Base-by-base conservation (phyloP, 306 rosid genomes). In the Inga laurina region DNA sequence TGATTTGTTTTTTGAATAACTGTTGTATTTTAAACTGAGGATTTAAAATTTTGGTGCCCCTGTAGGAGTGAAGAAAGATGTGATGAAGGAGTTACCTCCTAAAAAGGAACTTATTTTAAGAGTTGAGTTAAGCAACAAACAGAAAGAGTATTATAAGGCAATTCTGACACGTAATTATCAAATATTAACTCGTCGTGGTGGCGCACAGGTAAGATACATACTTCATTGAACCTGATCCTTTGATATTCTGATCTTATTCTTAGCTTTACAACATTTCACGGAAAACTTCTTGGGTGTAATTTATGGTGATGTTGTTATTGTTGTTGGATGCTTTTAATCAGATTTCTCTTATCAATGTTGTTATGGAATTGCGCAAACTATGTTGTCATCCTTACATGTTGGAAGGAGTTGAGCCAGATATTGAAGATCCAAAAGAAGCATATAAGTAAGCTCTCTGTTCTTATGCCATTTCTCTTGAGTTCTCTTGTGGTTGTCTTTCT, bases 21-120 rank as follows among this genome's bases (percentile, higher is more conserved):
- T 30, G 52, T 15, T 67, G 62, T 67, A 37, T 79, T 80, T 59
- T 72, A 43, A 77, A 74, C 39, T 75, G 77, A 73, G 68, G 56
- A 43, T 81, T 74, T 45, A 76, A 72, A 37, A 75, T 45, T 79
- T 81, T 78, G 34, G 22, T 89, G 82, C 79, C 80, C 76, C 73
- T 88, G 77, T 92, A 96, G 99, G 99, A 88, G 97, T 97, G 87
- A 97, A 97, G 87, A 97, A 94, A 87, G 99, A 97, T 85, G 99
- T 97, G 83, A 92, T 97, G 99, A 97, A 97, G 91, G 99, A 97
- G 45, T 82, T 97, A 56, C 99, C 99, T 83, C 99, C 99, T 51
- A 97, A 97, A 83, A 97, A 91, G 89, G 99, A 97, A 80, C 99
- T 97, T 72, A 97, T 97, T 85, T 82, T 97, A 82, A 97, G 99